A percentile compares a stretch with the other conserved stretches of the same genome.
Evolutionary conservation across 148 eudicot species (phyloP).

Genomic region (Mesembryanthemum crystallinum): DNA sequence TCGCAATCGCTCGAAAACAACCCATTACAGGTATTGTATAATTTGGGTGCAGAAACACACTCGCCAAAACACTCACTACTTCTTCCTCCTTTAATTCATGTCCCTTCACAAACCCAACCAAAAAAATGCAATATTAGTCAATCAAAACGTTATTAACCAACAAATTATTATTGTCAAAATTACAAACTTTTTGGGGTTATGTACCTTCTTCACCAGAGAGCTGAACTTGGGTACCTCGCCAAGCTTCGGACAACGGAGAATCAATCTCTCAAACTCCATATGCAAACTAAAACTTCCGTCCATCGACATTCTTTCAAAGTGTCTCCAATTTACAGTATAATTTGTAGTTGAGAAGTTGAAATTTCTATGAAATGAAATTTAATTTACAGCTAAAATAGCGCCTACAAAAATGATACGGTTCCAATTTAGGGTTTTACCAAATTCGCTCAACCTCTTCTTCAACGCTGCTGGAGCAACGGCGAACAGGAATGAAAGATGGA

Average conservation of each 20-base stretch:
- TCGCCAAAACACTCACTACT: conserved; percentile 54
- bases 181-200: neutral
- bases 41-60: conserved; percentile 58
- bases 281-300: conserved; percentile 48
- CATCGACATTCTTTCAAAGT: conserved; percentile 22
- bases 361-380: neutral
- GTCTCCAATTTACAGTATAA: neutral
- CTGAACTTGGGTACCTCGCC: conserved; percentile 23
- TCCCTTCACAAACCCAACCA: conserved; percentile 42
- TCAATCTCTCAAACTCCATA: conserved; percentile 54
- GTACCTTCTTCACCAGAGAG: conserved; percentile 47
- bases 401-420: neutral
- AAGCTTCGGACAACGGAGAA: conserved; percentile 61
- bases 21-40: conserved; percentile 83
- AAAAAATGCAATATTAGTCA: conserved; percentile 15
- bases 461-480: too few relatives aligned
- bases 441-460: too few relatives aligned
- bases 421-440: too few relatives aligned
- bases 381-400: neutral
- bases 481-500: too few relatives aligned
- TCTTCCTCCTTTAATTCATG: conserved; percentile 52
- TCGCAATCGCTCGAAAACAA: conserved; percentile 68
- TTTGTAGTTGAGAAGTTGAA: neutral
- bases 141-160: neutral
- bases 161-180: too few relatives aligned